Evolutionary conservation across 176 grass and related monocot genomes (phyloP).

Genomic region (Avena insularis): DNA sequence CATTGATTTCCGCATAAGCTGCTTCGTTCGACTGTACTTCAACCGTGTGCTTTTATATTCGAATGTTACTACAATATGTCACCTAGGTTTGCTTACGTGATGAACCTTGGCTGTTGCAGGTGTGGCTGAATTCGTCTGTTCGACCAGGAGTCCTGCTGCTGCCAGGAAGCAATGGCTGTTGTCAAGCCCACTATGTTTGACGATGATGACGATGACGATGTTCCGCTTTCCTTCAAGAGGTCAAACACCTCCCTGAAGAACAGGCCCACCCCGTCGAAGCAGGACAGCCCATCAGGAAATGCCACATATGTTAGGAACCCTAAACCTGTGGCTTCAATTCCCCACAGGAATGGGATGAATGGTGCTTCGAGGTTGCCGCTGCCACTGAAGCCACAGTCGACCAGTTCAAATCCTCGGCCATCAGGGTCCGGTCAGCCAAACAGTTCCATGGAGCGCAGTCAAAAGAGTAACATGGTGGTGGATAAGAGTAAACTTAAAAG

Average conservation of each 20-base stretch:
- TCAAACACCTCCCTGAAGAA: constrained; percentile 38
- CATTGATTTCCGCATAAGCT: not conserved
- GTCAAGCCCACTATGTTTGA: constrained; percentile 46
- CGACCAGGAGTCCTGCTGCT: not conserved
- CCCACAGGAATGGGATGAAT: constrained; percentile 52
- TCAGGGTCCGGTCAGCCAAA: constrained; percentile 43
- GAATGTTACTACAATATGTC: not conserved
- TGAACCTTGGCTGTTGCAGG: constrained; percentile 42
- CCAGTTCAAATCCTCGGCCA: constrained; percentile 36
- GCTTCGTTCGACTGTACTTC: not conserved
- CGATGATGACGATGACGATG: constrained; percentile 14
- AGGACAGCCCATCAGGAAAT: constrained; percentile 22
- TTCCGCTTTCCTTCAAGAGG: constrained; percentile 59
- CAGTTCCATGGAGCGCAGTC: constrained; percentile 36
- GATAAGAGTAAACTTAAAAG: constrained; percentile 55
- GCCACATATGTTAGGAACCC: constrained; percentile 32
- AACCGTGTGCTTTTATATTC: not conserved
- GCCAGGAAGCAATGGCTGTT: constrained; percentile 49
- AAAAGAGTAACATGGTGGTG: not conserved
- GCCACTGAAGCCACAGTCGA: constrained; percentile 35
- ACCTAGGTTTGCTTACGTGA: constrained; percentile 11
- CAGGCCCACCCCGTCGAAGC: constrained; percentile 47
- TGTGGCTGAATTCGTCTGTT: constrained; percentile 5
- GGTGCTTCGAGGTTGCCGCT: constrained; percentile 23
- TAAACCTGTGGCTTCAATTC: constrained; percentile 20